phyloP scores from a whole-genome alignment of 1,139 yeast genomes.

The Hansenula anomala region DNA sequence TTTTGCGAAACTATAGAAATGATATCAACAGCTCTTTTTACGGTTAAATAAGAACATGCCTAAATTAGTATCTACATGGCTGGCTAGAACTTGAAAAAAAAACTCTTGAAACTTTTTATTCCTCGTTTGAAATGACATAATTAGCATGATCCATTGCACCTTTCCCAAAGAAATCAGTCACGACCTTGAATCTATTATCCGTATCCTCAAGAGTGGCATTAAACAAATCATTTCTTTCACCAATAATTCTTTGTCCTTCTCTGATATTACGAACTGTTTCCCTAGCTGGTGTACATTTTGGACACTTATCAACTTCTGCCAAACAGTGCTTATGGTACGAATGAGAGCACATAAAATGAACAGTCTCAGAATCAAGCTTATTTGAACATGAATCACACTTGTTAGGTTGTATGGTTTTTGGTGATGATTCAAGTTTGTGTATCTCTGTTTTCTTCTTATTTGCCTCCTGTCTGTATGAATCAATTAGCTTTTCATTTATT shows the following conservation, averaged over 20 bases:
- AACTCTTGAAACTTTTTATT: background rate
- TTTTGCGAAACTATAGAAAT: no score
- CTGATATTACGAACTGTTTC: constrained; percentile 61
- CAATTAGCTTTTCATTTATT: constrained; percentile 62
- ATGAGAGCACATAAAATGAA: constrained; percentile 85
- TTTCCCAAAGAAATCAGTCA: constrained; percentile 78
- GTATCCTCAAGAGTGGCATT: constrained; percentile 52
- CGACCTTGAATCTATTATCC: constrained; percentile 57
- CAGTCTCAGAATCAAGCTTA: constrained; percentile 70
- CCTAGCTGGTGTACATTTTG: constrained; percentile 63
- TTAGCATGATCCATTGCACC: constrained; percentile 65
- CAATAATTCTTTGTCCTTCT: constrained; percentile 54
- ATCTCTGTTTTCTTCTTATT: constrained; percentile 49
- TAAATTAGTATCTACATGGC: no score
- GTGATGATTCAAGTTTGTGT: constrained; percentile 38
- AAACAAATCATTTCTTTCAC: constrained; percentile 62
- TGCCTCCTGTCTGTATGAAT: constrained; percentile 68
- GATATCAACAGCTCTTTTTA: no score
- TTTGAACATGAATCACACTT: constrained; percentile 69
- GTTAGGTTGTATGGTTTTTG: constrained; percentile 62
- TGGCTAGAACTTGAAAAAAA: no score
- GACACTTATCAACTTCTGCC: constrained; percentile 54
- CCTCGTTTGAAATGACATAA: constrained; percentile 8
- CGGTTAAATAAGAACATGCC: no score
- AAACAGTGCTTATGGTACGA: constrained; percentile 84